phyloP scores from a whole-genome alignment of 805 yeast species.

The Wickerhamiella australiensis region DNA sequence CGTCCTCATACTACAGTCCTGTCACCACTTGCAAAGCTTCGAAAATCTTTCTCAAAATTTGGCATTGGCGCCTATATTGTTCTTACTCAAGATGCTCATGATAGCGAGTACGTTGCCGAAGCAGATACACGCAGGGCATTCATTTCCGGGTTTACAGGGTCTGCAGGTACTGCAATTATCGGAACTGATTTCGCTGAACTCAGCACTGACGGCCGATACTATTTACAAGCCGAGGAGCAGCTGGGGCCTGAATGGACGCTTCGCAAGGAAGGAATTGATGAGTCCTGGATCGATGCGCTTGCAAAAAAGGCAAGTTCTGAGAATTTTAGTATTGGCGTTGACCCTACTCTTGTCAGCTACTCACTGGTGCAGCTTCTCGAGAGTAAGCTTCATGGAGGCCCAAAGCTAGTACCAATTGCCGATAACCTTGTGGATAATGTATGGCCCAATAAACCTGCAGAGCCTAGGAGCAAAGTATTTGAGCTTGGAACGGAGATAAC shows the following conservation, averaged over 20 bases:
- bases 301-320: slow-evolving; percentile 40
- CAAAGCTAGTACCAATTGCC: slow-evolving; percentile 40
- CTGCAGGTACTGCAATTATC: slow-evolving; percentile 82
- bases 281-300: slow-evolving; percentile 75
- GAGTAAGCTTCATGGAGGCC: slow-evolving; percentile 21
- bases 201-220: slow-evolving; percentile 91
- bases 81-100: slow-evolving; percentile 89
- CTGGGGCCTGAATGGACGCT: slow-evolving; percentile 69
- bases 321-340: slow-evolving; percentile 56
- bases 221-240: slow-evolving; percentile 77
- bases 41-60: slow-evolving; percentile 51
- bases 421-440: slow-evolving; percentile 62
- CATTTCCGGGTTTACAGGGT: slow-evolving; percentile 79
- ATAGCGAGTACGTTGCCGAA: slow-evolving; percentile 73
- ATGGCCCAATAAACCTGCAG: slow-evolving; percentile 63
- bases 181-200: slow-evolving; percentile 60
- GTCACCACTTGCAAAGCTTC: slow-evolving; percentile 43
- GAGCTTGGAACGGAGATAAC: slow-evolving; percentile 42
- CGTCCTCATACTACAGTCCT: slow-evolving; percentile 13
- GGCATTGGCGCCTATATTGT: slow-evolving; percentile 63
- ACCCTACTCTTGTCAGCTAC: slow-evolving; percentile 59
- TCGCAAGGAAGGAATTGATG: slow-evolving; percentile 62
- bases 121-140: slow-evolving; percentile 74
- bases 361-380: slow-evolving; percentile 27
- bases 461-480: slow-evolving; percentile 41